phyloP scores from a whole-genome alignment of 169 alveolate species.

The Cryptosporidium ubiquitum region DNA sequence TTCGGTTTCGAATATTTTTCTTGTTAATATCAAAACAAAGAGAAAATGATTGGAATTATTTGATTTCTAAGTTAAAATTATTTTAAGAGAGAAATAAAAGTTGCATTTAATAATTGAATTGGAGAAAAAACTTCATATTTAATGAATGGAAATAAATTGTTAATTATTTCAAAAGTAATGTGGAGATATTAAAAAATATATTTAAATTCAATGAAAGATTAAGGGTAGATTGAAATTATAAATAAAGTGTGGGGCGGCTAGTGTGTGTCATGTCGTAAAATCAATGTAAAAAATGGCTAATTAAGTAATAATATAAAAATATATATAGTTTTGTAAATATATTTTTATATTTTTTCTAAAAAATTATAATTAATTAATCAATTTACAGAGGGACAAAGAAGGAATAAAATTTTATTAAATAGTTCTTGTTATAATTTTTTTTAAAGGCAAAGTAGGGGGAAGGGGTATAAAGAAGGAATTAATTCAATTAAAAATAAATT shows the following conservation, averaged over 20 bases:
- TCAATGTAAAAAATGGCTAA: background rate
- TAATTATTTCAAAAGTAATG: too few relatives aligned
- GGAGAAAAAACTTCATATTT: too few relatives aligned
- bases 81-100: too few relatives aligned
- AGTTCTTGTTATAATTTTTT: too few relatives aligned
- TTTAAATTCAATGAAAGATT: background rate
- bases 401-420: too few relatives aligned
- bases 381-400: background rate
- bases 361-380: too few relatives aligned
- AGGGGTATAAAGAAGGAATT: background rate
- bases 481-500: too few relatives aligned
- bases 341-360: background rate
- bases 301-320: background rate
- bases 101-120: too few relatives aligned
- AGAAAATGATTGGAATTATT: too few relatives aligned
- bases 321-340: background rate
- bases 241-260: background rate
- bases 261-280: slow-evolving; percentile 5
- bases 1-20: background rate
- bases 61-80: background rate
- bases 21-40: too few relatives aligned
- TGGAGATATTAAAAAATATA: background rate
- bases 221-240: background rate
- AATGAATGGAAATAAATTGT: too few relatives aligned
- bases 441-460: background rate